Conservation (phyloP, 768 basidiomycete genomes). For the Phaeolepiota aurea region DNA sequence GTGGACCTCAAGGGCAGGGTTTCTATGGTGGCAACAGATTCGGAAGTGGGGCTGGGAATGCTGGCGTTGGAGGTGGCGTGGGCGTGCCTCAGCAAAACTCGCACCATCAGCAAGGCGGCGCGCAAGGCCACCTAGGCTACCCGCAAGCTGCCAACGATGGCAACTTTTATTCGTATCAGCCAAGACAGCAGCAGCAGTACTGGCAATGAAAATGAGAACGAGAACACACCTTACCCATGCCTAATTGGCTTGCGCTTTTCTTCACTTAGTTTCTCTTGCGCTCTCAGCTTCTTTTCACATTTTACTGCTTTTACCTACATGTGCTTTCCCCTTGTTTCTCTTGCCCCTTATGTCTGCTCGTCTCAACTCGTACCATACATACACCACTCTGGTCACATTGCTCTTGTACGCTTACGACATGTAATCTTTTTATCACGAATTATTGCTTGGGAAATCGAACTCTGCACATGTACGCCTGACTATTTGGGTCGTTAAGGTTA, state of each 20-base stretch:
- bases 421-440: background rate
- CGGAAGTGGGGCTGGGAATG: conserved; percentile 25
- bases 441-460: background rate
- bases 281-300: conserved; percentile 6
- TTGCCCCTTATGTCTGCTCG: background rate
- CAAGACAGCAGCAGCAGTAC: conserved; percentile 52
- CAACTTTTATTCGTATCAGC: conserved; percentile 67
- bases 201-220: conserved; percentile 37
- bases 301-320: conserved; percentile 6
- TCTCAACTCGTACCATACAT: background rate
- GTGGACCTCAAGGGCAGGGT: conserved; percentile 40
- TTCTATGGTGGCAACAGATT: conserved; percentile 43
- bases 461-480: background rate
- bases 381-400: background rate
- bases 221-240: background rate
- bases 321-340: conserved; percentile 5
- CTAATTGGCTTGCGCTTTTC: background rate
- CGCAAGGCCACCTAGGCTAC: conserved; percentile 55
- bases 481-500: no score
- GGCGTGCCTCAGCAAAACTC: conserved; percentile 33
- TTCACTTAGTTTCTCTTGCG: conserved; percentile 4
- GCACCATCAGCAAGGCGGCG: conserved; percentile 34
- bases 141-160: conserved; percentile 58
- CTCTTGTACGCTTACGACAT: conserved; percentile 1
- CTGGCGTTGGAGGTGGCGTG: conserved; percentile 25